phyloP scores from a whole-genome alignment of 257 asterid species.

The Solanum sejunctum region DNA sequence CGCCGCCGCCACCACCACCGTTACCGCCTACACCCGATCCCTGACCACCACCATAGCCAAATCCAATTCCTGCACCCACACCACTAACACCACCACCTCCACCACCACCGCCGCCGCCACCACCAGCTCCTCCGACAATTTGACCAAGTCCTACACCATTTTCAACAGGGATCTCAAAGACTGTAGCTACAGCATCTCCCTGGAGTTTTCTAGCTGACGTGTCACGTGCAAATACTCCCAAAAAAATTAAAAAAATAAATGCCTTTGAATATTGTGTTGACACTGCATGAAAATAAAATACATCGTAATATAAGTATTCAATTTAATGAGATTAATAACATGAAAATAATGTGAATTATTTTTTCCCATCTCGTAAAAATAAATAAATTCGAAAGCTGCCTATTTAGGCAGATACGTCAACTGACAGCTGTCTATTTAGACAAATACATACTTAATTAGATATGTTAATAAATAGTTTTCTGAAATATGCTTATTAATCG shows the following conservation, averaged over 20 bases:
- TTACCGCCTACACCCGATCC: constrained; percentile 4
- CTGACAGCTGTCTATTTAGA: rapidly evolving
- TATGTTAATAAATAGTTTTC: no score
- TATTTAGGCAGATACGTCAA: no score
- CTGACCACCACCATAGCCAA: not conserved
- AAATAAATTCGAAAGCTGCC: not conserved
- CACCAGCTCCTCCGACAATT: not conserved
- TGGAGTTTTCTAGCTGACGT: not conserved
- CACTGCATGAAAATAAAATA: not conserved
- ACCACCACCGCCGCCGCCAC: not conserved
- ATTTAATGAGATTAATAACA: not conserved
- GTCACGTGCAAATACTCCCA: not conserved
- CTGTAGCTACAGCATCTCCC: not conserved
- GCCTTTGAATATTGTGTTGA: not conserved
- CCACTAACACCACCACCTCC: not conserved
- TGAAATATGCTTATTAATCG: no score
- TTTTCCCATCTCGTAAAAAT: not conserved
- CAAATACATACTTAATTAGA: rapidly evolving
- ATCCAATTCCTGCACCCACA: not conserved
- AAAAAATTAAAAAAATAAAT: not conserved
- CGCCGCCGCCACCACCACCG: not conserved
- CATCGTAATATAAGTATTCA: not conserved
- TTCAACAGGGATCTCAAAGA: not conserved
- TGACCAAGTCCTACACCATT: not conserved
- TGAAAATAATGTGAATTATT: not conserved